phyloP scores from a whole-genome alignment of 345 rosid genomes.

The Chamaenerion angustifolium region DNA sequence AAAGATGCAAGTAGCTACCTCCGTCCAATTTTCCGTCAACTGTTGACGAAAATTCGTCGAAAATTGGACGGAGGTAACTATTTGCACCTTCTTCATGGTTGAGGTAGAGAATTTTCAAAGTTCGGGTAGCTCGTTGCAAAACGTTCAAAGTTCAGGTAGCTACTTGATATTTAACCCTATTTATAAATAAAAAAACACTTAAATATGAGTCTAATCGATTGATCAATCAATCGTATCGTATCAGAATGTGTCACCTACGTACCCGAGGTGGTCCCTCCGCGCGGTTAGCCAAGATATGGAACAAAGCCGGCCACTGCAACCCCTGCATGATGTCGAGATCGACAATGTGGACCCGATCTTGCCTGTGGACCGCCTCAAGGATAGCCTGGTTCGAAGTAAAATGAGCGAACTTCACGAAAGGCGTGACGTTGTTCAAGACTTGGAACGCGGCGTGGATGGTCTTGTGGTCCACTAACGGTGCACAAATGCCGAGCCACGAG shows the following conservation, averaged over 20 bases:
- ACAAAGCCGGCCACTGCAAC: conserved; percentile 62
- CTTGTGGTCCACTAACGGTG: conserved; percentile 37
- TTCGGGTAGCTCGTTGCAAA: too few species aligned
- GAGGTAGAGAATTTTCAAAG: too few species aligned
- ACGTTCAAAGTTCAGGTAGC: too few species aligned
- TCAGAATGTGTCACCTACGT: conserved; percentile 5
- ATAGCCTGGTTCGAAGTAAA: conserved; percentile 68
- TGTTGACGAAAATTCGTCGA: too few species aligned
- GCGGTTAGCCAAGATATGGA: conserved; percentile 55
- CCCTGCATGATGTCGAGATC: conserved; percentile 72
- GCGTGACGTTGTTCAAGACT: conserved; percentile 45
- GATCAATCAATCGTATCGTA: too few species aligned
- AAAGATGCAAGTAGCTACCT: too few species aligned
- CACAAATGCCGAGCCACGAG: conserved; percentile 53
- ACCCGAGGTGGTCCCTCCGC: conserved; percentile 46
- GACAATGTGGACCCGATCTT: conserved; percentile 40
- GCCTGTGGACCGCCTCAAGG: conserved; percentile 47
- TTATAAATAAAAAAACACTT: too few species aligned
- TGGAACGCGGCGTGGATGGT: conserved; percentile 30
- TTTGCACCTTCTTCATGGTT: too few species aligned
- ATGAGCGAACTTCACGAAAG: conserved; percentile 55
- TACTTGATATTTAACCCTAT: too few species aligned
- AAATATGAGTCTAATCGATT: too few species aligned
- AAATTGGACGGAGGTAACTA: too few species aligned
- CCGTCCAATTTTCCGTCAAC: too few species aligned